A percentile compares a stretch with the other conserved stretches of the same genome.
These are phyloP conservation scores for Eucalyptus erythrocorys DNA, from an alignment of 345 rosid genomes.

Conservation along the genomic window DNA sequence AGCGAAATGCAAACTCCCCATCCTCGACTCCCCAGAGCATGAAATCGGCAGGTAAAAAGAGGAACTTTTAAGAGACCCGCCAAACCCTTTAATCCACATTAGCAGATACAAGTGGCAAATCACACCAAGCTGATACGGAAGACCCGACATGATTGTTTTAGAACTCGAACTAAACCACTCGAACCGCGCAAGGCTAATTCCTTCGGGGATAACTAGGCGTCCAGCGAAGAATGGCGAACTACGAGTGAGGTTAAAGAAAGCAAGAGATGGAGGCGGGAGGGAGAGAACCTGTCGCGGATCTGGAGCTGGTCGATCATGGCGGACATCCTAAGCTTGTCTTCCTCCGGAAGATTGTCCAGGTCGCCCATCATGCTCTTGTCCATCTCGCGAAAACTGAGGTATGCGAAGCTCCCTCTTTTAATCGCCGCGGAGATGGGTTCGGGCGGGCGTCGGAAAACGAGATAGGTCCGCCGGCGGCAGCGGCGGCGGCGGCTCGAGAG, in stretches of 20 bases:
- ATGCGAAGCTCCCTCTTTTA: not conserved
- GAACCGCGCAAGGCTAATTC: not conserved
- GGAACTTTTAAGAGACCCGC: not conserved
- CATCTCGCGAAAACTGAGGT: constrained; percentile 12
- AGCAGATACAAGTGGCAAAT: not conserved
- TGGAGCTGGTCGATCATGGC: constrained; percentile 90
- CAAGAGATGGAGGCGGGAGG: not conserved
- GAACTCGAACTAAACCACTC: not conserved
- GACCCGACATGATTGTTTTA: not conserved
- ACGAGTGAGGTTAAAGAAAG: not conserved
- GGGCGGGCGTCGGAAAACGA: not conserved
- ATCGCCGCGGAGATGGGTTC: not conserved
- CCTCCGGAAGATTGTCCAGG: constrained; percentile 69
- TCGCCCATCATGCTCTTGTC: constrained; percentile 81
- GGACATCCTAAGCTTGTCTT: constrained; percentile 62
- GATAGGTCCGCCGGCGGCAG: not conserved
- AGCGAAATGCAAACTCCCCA: not conserved
- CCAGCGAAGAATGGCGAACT: not conserved
- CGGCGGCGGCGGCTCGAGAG: not conserved
- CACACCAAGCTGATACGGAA: not conserved
- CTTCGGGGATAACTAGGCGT: not conserved
- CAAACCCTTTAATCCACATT: not conserved
- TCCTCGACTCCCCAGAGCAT: not conserved
- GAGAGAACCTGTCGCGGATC: constrained; percentile 62
- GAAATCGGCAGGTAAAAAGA: not conserved